Conservation (phyloP, 2,329 filamentous ascomycete species). For the Cladobotryum mycophilum region DNA sequence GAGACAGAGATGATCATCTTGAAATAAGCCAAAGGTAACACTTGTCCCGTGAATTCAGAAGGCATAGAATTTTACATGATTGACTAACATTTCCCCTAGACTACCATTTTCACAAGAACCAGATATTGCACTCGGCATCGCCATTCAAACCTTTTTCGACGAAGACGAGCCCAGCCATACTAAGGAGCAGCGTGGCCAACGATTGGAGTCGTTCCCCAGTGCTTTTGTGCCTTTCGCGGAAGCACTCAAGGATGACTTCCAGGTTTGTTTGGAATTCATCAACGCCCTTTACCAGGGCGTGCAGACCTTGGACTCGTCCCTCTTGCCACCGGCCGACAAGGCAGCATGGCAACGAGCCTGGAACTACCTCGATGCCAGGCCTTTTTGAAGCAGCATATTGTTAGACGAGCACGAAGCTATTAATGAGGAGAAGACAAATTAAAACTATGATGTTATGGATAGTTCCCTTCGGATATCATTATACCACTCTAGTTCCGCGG, state of each 20-base stretch:
- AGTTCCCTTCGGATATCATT: conserved; percentile 11
- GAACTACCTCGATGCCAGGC: conserved; percentile 43
- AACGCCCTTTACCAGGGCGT: conserved; percentile 51
- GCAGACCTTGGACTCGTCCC: conserved; percentile 44
- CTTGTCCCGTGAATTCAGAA: not conserved
- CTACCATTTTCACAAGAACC: conserved; percentile 64
- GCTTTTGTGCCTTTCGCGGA: conserved; percentile 54
- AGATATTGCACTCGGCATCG: conserved; percentile 71
- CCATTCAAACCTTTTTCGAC: conserved; percentile 72
- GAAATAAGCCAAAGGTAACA: conserved; percentile 67
- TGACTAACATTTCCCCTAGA: conserved; percentile 26
- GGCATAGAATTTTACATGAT: not conserved
- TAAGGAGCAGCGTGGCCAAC: conserved; percentile 37
- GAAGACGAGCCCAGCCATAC: conserved; percentile 58
- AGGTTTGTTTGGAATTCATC: conserved; percentile 52
- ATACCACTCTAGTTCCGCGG: conserved; percentile 5
- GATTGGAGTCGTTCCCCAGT: conserved; percentile 44
- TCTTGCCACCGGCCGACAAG: conserved; percentile 42
- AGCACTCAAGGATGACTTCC: conserved; percentile 53
- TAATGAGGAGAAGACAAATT: not conserved
- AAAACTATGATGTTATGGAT: conserved; percentile 8
- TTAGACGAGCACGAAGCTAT: conserved; percentile 1
- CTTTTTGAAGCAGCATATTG: conserved; percentile 25
- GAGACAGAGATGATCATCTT: conserved; percentile 59
- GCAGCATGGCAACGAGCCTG: conserved; percentile 50